Evolutionary conservation across 768 basidiomycete species (phyloP).

Genomic region (Suillus decipiens): DNA sequence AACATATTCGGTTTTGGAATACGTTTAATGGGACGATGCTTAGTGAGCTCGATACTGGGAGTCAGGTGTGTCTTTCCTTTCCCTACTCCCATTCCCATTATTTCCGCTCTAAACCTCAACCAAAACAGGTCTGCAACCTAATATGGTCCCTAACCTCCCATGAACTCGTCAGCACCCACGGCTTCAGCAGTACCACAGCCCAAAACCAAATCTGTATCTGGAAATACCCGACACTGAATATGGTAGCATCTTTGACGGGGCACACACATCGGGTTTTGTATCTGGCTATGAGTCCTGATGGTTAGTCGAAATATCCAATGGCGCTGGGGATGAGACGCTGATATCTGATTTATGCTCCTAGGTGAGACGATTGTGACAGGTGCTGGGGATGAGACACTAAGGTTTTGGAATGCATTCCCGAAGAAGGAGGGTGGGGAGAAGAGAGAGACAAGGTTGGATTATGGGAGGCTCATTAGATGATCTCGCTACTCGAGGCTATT

Average conservation of each 20-base stretch:
- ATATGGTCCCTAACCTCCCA: constrained; percentile 96
- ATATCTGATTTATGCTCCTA: not conserved
- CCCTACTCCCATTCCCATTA: not conserved
- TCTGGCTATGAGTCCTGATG: constrained; percentile 97
- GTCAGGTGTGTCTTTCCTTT: constrained; percentile 62
- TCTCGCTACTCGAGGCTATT: not conserved
- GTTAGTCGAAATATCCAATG: constrained; percentile 59
- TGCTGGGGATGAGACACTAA: constrained; percentile 93
- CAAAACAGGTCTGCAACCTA: constrained; percentile 88
- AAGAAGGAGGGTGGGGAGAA: constrained; percentile 52
- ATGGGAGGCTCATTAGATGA: constrained; percentile 53
- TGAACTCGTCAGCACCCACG: constrained; percentile 97
- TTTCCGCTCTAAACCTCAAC: not conserved
- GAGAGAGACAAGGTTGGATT: constrained; percentile 45
- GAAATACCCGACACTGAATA: constrained; percentile 91
- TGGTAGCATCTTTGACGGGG: constrained; percentile 93
- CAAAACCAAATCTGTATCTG: constrained; percentile 97
- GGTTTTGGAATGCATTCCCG: constrained; percentile 99
- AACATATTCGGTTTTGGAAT: constrained; percentile 98
- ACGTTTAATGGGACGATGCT: constrained; percentile 83
- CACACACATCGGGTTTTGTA: constrained; percentile 95
- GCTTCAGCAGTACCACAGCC: constrained; percentile 89
- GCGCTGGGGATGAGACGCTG: not conserved
- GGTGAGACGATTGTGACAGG: constrained; percentile 94
- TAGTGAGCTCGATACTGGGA: constrained; percentile 90